A percentile compares a stretch with the other conserved stretches of the same genome.
Evolutionary conservation across 2,329 filamentous ascomycete genomes (phyloP).

Genomic region (Botrytis elliptica): DNA sequence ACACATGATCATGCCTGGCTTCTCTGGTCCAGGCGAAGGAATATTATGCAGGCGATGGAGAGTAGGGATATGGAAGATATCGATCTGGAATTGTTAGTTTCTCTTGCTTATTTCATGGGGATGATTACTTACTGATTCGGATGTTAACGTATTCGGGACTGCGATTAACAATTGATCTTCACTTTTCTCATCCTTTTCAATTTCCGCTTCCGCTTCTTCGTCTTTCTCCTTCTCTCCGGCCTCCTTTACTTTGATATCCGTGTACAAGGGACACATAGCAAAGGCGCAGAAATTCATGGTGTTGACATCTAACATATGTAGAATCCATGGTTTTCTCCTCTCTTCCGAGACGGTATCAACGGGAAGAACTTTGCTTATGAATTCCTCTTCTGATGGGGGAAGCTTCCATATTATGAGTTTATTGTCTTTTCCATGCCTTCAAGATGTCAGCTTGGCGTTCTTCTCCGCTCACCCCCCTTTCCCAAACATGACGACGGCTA

Average conservation of each 20-base stretch:
- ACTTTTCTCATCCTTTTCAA: background rate
- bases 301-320: constrained; percentile 82
- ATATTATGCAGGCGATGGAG: constrained; percentile 65
- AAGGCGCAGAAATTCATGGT: constrained; percentile 95
- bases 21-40: constrained; percentile 44
- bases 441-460: constrained; percentile 10
- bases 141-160: constrained; percentile 74
- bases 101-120: constrained; percentile 25
- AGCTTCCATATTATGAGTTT: constrained; percentile 84
- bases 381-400: constrained; percentile 55
- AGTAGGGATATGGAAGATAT: constrained; percentile 79
- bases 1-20: constrained; percentile 86
- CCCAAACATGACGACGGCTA: background rate
- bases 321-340: constrained; percentile 73
- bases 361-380: constrained; percentile 67
- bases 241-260: too few species aligned
- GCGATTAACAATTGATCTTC: constrained; percentile 62
- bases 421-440: constrained; percentile 86
- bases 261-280: constrained; percentile 40
- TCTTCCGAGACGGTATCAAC: constrained; percentile 56
- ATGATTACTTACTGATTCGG: constrained; percentile 59
- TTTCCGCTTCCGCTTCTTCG: too few species aligned
- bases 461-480: too few species aligned
- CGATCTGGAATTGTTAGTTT: constrained; percentile 51
- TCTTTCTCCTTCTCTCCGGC: background rate